These are phyloP conservation scores for Nectriaceae sp. DNA, from an alignment of 2,329 filamentous ascomycete genomes.

Conservation along the genomic window DNA sequence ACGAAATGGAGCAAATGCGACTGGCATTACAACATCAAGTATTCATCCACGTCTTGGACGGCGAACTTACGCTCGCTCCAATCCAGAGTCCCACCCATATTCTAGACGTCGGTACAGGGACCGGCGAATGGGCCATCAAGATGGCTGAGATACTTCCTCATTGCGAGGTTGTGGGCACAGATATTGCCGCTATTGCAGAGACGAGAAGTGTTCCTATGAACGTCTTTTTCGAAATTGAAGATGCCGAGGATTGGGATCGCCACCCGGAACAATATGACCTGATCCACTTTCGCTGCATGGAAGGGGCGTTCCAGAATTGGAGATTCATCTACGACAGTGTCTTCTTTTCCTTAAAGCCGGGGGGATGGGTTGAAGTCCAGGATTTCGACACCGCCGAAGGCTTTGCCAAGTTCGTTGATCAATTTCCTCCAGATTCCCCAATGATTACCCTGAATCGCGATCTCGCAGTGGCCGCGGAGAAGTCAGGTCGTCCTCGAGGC, in stretches of 20 bases:
- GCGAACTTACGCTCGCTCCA: conserved; percentile 46
- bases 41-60: conserved; percentile 54
- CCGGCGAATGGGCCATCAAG: conserved; percentile 52
- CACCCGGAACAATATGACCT: conserved; percentile 55
- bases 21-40: conserved; percentile 64
- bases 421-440: conserved; percentile 48
- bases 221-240: conserved; percentile 61
- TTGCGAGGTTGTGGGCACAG: conserved; percentile 60
- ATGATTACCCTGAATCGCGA: conserved; percentile 45
- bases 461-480: conserved; percentile 43
- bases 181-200: conserved; percentile 59
- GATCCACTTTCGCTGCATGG: conserved; percentile 57
- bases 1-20: conserved; percentile 65
- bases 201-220: conserved; percentile 59
- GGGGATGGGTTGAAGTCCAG: conserved; percentile 58
- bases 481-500: conserved; percentile 48
- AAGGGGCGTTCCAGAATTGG: conserved; percentile 60
- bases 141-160: conserved; percentile 56
- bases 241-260: conserved; percentile 62
- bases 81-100: conserved; percentile 43
- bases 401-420: conserved; percentile 31
- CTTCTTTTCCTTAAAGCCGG: conserved; percentile 55
- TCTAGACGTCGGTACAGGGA: conserved; percentile 61
- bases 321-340: conserved; percentile 53
- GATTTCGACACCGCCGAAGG: conserved; percentile 53